Conservation (phyloP, 129 eudicot species). For the Flaveria bidentis region DNA sequence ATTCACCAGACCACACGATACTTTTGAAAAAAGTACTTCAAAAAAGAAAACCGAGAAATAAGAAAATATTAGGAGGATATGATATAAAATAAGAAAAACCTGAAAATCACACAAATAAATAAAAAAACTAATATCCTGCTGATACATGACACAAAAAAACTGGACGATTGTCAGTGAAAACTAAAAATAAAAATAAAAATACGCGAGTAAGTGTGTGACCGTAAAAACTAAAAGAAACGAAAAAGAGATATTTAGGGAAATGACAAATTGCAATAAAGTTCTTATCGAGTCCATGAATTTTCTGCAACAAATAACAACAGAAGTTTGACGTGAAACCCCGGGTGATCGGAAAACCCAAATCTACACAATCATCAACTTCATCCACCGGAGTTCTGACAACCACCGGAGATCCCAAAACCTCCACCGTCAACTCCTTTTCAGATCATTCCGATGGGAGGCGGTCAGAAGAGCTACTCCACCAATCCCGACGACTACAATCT, state of each 20-base stretch:
- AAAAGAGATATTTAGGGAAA: background rate
- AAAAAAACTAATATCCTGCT: no score
- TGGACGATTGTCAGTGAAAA: no score
- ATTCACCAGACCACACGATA: no score
- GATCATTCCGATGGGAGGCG: constrained; percentile 46
- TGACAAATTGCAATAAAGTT: background rate
- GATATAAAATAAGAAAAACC: no score
- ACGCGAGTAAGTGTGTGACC: no score
- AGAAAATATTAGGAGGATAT: no score
- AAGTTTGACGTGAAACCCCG: constrained; percentile 31
- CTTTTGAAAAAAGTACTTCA: no score
- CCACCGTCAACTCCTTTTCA: constrained; percentile 24
- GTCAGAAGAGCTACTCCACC: constrained; percentile 50
- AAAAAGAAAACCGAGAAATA: no score
- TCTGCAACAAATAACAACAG: background rate
- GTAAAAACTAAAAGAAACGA: no score
- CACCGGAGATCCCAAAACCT: background rate
- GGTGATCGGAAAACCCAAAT: constrained; percentile 35
- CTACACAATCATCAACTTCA: constrained; percentile 33
- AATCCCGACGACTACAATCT: constrained; percentile 74
- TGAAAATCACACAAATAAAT: no score
- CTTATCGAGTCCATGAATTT: background rate
- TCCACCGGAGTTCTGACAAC: background rate
- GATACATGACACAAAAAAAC: no score
- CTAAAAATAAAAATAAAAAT: no score